These are phyloP conservation scores for Candida glucosophila DNA, from an alignment of 1,139 yeast genomes.

Conservation along the genomic window DNA sequence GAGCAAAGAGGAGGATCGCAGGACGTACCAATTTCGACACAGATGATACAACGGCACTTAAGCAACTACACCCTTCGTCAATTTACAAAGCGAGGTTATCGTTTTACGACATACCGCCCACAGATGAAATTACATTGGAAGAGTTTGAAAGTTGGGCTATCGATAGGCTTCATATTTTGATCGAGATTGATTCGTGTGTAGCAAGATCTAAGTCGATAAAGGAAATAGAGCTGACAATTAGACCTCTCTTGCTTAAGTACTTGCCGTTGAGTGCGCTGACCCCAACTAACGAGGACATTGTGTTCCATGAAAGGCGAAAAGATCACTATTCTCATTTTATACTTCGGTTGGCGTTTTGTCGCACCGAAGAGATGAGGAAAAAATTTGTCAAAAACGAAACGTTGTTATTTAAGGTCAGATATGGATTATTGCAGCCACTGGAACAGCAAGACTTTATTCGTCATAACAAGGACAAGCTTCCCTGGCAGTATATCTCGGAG, in stretches of 20 bases:
- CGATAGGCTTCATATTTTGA: constrained; percentile 73
- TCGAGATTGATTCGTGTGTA: constrained; percentile 73
- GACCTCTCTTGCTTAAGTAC: constrained; percentile 54
- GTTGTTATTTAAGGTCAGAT: constrained; percentile 65
- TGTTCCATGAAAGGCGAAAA: constrained; percentile 55
- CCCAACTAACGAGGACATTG: constrained; percentile 22
- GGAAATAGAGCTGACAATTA: constrained; percentile 59
- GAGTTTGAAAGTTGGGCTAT: constrained; percentile 95
- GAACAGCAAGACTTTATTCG: constrained; percentile 69
- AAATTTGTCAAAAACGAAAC: constrained; percentile 76
- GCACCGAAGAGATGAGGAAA: constrained; percentile 76
- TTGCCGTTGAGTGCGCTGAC: constrained; percentile 50
- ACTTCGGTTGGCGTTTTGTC: constrained; percentile 79
- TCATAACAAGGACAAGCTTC: constrained; percentile 41
- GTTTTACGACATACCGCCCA: constrained; percentile 69
- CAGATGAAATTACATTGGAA: constrained; percentile 78
- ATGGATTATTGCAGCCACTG: constrained; percentile 49
- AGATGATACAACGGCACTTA: constrained; percentile 13
- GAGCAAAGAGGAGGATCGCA: constrained; percentile 64
- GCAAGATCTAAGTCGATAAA: constrained; percentile 56
- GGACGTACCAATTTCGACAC: constrained; percentile 63
- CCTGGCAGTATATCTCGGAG: constrained; percentile 62
- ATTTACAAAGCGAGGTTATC: constrained; percentile 35
- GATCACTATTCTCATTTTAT: constrained; percentile 92
- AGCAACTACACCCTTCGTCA: constrained; percentile 24